Evolutionary conservation across 2,329 filamentous ascomycete species (phyloP).

Genomic region (Calcarisporium arbuscula): DNA sequence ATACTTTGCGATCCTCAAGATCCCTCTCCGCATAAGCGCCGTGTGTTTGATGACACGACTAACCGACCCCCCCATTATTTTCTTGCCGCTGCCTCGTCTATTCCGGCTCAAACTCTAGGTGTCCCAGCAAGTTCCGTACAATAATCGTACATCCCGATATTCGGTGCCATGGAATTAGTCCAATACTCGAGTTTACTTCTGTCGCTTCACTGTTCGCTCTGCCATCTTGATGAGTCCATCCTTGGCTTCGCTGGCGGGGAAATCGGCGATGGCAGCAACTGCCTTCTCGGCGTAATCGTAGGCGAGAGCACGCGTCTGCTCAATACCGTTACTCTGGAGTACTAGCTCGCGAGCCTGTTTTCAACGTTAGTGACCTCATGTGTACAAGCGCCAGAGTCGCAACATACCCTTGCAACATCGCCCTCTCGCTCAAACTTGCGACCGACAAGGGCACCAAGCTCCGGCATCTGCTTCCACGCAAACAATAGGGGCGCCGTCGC

Average conservation of each 20-base stretch:
- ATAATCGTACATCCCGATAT: conserved; percentile 16
- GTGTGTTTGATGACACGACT: no score
- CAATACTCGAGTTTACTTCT: no score
- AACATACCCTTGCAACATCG: conserved; percentile 73
- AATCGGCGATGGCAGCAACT: conserved; percentile 71
- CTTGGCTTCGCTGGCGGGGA: conserved; percentile 94
- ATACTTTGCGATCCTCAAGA: no score
- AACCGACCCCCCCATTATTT: no score
- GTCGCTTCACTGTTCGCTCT: conserved; percentile 78
- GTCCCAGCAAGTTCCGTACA: no score
- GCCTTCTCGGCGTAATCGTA: conserved; percentile 88
- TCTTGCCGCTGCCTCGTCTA: no score
- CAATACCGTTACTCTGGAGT: conserved; percentile 74
- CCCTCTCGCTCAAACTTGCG: conserved; percentile 81
- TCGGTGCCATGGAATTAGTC: not conserved
- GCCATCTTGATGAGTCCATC: conserved; percentile 90
- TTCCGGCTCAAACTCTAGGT: no score
- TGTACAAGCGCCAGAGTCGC: not conserved
- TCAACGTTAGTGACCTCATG: no score
- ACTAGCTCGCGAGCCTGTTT: conserved; percentile 80
- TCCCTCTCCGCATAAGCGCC: no score
- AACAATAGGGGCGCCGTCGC: conserved; percentile 92
- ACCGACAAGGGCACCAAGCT: conserved; percentile 81
- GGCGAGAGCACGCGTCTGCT: conserved; percentile 84
- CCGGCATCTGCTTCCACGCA: conserved; percentile 84